A percentile compares a stretch with the other conserved stretches of the same genome.
These are phyloP conservation scores for Mycena olivaceomarginata DNA, from an alignment of 768 basidiomycete genomes.

Conservation along the genomic window DNA sequence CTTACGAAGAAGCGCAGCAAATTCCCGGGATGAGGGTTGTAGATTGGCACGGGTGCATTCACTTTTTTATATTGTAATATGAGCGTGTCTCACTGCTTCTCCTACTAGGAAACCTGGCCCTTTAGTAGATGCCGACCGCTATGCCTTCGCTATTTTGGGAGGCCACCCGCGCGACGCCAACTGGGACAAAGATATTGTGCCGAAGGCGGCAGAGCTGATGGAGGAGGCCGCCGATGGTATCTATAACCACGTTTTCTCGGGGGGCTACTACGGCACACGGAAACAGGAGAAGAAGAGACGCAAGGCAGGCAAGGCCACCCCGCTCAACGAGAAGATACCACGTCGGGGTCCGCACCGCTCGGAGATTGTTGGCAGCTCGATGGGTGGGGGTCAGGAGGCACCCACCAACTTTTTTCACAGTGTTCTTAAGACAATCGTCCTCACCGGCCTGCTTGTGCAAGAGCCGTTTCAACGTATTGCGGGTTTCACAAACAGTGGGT, in stretches of 20 bases:
- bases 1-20: background rate
- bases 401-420: background rate
- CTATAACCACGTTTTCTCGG: constrained; percentile 5
- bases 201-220: too few relatives aligned
- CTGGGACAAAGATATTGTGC: background rate
- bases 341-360: background rate
- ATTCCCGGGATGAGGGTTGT: too few relatives aligned
- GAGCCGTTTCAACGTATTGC: background rate
- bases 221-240: too few relatives aligned
- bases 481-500: background rate
- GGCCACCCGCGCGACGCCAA: background rate
- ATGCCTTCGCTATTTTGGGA: background rate
- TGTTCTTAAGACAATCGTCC: background rate
- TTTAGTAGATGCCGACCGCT: background rate
- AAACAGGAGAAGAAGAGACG: background rate
- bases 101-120: background rate
- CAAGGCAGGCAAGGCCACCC: constrained; percentile 7
- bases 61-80: background rate
- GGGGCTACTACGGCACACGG: background rate
- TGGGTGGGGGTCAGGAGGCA: constrained; percentile 18
- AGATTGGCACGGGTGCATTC: background rate
- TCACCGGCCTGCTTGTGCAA: background rate
- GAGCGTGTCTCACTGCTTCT: background rate
- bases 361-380: background rate
- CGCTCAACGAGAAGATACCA: background rate